phyloP scores from a whole-genome alignment of 2,329 filamentous ascomycete genomes.

The Trichoderma sp. region DNA sequence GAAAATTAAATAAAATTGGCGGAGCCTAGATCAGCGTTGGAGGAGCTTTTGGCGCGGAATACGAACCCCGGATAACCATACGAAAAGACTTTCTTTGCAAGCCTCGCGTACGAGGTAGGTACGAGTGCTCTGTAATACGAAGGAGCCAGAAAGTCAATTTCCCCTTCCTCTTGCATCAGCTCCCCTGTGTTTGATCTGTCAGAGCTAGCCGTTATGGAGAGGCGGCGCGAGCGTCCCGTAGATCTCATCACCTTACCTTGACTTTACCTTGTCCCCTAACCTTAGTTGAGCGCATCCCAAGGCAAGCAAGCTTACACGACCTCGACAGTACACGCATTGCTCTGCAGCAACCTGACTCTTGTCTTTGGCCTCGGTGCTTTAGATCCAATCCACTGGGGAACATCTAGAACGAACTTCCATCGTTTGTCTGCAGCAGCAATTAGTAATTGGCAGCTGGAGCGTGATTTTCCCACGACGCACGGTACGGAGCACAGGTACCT shows the following conservation, averaged over 20 bases:
- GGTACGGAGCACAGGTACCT: constrained; percentile 4
- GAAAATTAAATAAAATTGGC: not conserved
- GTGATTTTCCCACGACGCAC: not conserved
- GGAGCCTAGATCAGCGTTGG: not conserved
- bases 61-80: not conserved
- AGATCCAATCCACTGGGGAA: too few relatives aligned
- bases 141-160: not conserved
- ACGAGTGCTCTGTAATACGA: not conserved
- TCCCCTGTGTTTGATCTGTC: constrained; percentile 14
- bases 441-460: not conserved
- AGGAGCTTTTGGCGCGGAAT: not conserved
- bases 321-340: not conserved
- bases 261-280: constrained; percentile 10
- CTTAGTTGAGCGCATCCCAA: constrained; percentile 12
- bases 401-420: not conserved
- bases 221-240: constrained; percentile 19
- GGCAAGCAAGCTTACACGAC: not conserved
- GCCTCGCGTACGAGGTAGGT: not conserved
- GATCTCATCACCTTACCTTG: constrained; percentile 20
- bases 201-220: constrained; percentile 18
- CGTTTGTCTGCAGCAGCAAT: not conserved
- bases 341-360: too few relatives aligned
- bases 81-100: not conserved
- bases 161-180: constrained; percentile 1
- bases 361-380: too few relatives aligned